Evolutionary conservation across 2,329 filamentous ascomycete genomes (phyloP).

Genomic region (Pestalotiopsis sp.): DNA sequence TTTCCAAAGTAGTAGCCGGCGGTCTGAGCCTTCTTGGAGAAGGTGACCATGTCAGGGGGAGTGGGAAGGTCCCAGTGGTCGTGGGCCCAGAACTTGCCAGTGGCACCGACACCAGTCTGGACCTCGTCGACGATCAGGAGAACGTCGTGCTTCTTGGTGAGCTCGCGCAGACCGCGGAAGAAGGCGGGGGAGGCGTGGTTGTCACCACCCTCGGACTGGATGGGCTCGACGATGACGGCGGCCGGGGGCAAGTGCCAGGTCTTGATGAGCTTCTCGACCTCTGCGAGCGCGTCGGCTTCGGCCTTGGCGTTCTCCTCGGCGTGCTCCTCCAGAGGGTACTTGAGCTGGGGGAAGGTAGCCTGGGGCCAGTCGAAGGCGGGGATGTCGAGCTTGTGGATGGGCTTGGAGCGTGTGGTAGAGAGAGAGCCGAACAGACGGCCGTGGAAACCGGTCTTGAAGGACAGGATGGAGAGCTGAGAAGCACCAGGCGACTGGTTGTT

Average conservation of each 20-base stretch:
- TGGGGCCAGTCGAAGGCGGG: conserved; percentile 95
- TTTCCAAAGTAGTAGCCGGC: conserved; percentile 91
- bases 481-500: conserved; percentile 77
- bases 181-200: conserved; percentile 89
- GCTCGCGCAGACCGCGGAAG: conserved; percentile 79
- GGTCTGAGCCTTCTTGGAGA: conserved; percentile 93
- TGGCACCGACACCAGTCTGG: conserved; percentile 90
- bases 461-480: conserved; percentile 80
- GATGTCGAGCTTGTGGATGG: conserved; percentile 94
- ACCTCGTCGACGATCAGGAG: conserved; percentile 93
- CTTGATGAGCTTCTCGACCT: conserved; percentile 80
- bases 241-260: conserved; percentile 79
- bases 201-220: conserved; percentile 92
- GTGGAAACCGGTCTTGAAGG: conserved; percentile 88
- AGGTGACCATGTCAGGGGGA: conserved; percentile 91
- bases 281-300: conserved; percentile 78
- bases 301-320: conserved; percentile 78
- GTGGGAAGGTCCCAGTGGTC: conserved; percentile 85
- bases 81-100: conserved; percentile 95
- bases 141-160: conserved; percentile 77
- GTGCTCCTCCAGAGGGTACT: conserved; percentile 84
- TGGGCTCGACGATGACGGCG: conserved; percentile 84
- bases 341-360: conserved; percentile 80
- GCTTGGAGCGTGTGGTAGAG: conserved; percentile 88
- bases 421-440: conserved; percentile 86